Base-by-base conservation (phyloP, 148 eudicot species). In the Vaccinium macrocarpon region DNA sequence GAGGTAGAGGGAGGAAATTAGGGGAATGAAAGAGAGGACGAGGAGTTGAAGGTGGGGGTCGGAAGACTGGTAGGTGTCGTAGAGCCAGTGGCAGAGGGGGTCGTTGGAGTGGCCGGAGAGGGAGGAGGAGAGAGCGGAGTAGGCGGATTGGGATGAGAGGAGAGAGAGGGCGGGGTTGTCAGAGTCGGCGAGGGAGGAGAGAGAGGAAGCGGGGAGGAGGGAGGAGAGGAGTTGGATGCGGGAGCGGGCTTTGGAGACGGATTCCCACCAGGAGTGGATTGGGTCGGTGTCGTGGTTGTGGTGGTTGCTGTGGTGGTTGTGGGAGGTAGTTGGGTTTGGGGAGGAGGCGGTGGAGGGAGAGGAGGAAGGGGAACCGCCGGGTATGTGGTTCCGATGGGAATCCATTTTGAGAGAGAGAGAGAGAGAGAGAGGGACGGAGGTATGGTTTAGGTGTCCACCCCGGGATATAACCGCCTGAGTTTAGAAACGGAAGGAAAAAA, bases 191-290 rank as follows among this genome's bases (percentile, higher is more conserved):
- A 96, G 93, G 79, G 98, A 87, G 82, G 87, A 82, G 74, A 95
- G 86, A 1, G 79, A 72, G 84, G 78, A 66, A 29, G 81, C 18
- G 53, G 92, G 91, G 76, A 94, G 92, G 56, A 93, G 88, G 19
- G 94, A 88, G 16, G 92, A 86, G 72, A 96, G 98, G 59, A 89
- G 83, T 84, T 91, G 91, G 90, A 96, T 94, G 80, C 95, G 93
- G 38, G 92, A 62, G 25, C 98, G 93, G 52, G 98, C 96, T 84
- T 90, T 88, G 86, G 98, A 96, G 49, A 96, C 88, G 50, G 98
- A 96, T 61, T 96, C 98, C 94, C 95, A 95, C 96, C 95, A 93
- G 5, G 96, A 91, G 25, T 93, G 96, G 93, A 92, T 93, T 5
- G 96, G 96, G 80, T 95, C 98, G 75, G 48, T n/a, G 78, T 79